Base-by-base conservation (phyloP, 2,329 filamentous ascomycete species). In the Lasiodiplodia gonubiensis region DNA sequence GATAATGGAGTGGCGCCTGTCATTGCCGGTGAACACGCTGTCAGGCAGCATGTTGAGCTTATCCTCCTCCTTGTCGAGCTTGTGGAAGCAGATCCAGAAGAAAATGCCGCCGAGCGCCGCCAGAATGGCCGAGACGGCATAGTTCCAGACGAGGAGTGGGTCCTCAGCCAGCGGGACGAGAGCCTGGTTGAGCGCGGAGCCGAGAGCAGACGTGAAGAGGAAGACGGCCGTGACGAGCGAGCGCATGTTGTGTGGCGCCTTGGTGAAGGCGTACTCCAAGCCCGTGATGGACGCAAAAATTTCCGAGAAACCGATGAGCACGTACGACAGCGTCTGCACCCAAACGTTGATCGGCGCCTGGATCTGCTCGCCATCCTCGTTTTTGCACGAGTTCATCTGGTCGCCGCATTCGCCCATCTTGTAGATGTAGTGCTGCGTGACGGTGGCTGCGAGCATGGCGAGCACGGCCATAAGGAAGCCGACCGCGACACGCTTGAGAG, bases 161-260 rank as follows among this genome's bases (percentile, higher is more conserved):
- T 92, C 89, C 7, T 80, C 83, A 0, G 86, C 85, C 1, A 92
- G 80, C 0, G 86, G 81, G 8, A 86, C 86, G 48, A 91, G 85
- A 0, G 89, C 89, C 80, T 92, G 88, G n/a, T 89, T 89, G 60
- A 93, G 80, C 42, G 90, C 90, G 35, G 88, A 84, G 1, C 88
- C 88, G 71, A 93, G 83, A 67, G 90, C 90, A 35, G 84, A 89
- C 84, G 88, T 92, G 81, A 91, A 89, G 48, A 92, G 83, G 74
- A 89, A 89, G 72, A 93, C 82, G 23, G 87, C 86, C 78, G 81
- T 84, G 14, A 94, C 90, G n/a, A 93, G 83, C 1, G 89, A 91
- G 71, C 90, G 89, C 91, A 94, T 94, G 81, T 92, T 93, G 74
- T 86, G 87, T 30, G 91, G 91, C 0, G 90, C 90, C 79, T 92